Evolutionary conservation across 352 stramenopile genomes (phyloP), one percentile per base, ranked within the genome.

Genomic region (Peronospora farinosa): DNA sequence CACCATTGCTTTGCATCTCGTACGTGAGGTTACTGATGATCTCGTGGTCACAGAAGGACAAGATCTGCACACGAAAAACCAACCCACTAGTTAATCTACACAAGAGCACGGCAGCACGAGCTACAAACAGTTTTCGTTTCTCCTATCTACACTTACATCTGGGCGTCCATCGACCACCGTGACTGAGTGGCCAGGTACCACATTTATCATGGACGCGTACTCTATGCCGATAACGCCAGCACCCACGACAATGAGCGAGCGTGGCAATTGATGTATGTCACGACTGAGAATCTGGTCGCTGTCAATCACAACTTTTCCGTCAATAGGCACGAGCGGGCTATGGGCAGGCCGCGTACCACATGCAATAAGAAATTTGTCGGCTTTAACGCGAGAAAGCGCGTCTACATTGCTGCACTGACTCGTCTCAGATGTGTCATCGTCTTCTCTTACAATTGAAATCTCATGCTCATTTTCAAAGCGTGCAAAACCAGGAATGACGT

Each of bases 191-290:
- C 86, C 86, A 7, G 82, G 84, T 15, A 96, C 62, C 30, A 96
- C 79, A 52, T 91, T 95, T 21, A 96, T 65, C 84, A 96, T 96
- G 38, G 77, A 90, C 13, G 86, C 86, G 66, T 96, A 96, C 61
- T 96, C 86, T 69, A 96, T 96, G 54, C 86, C 85, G 31, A 95
- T 92, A 39, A 95, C 85, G 7, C 85, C 85, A 2, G 85, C 85
- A 23, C 85, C 85, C 9, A 90, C 63, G 17, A 92, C 81, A 37
- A 92, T 88, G 38, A 88, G 74, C 48, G 74, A 87, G 47, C 75
- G 76, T 16, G 81, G 81, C 32, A 90, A 51, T 28, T 82, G 62
- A 36, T 72, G 64, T 54, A 88, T 88, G 54, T 78, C 54, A 19
- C 72, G 70, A 40, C 67, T 78, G 12, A 92, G 51, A 45, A 92